phyloP scores from a whole-genome alignment of 1,284 basidiomycete species.

The Ganoderma lucidum region DNA sequence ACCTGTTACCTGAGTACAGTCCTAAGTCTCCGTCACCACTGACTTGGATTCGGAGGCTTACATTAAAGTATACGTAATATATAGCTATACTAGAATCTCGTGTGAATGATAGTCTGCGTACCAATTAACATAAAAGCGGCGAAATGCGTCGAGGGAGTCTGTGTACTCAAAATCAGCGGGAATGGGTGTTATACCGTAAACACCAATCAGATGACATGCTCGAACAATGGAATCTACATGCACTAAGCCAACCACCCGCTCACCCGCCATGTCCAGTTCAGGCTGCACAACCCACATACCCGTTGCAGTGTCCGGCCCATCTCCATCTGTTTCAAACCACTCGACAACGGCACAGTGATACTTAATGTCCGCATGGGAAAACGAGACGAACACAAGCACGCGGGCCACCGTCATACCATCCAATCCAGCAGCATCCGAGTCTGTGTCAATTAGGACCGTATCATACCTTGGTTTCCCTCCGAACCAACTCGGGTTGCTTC shows the following conservation, averaged over 20 bases:
- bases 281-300: conserved; percentile 44
- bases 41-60: too few relatives aligned
- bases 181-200: not conserved
- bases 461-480: conserved; percentile 15
- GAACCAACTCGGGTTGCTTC: conserved; percentile 29
- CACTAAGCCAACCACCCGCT: not conserved
- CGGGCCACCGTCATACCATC: conserved; percentile 17
- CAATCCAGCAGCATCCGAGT: conserved; percentile 4
- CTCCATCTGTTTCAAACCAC: conserved; percentile 37
- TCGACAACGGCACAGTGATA: conserved; percentile 34
- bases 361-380: not conserved
- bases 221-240: not conserved
- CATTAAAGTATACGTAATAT: not conserved
- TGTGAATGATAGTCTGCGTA: conserved; percentile 27
- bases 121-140: not conserved
- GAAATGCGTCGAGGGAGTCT: conserved; percentile 17
- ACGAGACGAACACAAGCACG: conserved; percentile 22
- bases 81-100: conserved; percentile 6
- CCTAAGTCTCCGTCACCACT: too few relatives aligned
- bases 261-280: conserved; percentile 30
- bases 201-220: conserved; percentile 4
- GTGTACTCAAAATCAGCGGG: conserved; percentile 9
- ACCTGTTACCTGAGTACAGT: too few relatives aligned
- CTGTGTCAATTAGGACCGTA: conserved; percentile 21
- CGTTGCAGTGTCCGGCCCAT: conserved; percentile 35